Evolutionary conservation across 2,329 filamentous ascomycete genomes (phyloP).

Genomic region (Ceratocystiopsis minuta): DNA sequence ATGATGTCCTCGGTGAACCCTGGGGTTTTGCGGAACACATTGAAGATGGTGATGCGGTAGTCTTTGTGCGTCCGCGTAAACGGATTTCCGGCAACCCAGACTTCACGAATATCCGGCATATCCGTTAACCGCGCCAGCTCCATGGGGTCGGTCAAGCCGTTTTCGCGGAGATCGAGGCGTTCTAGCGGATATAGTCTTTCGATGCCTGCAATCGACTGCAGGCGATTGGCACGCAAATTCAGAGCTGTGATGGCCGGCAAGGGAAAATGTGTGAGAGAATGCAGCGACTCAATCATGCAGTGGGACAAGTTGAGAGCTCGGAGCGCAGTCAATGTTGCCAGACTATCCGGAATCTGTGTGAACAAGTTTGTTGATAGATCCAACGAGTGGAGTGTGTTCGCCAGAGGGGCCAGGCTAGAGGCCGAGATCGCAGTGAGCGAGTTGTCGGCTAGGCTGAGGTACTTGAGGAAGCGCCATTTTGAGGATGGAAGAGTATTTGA

Average conservation of each 20-base stretch:
- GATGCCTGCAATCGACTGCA: constrained; percentile 73
- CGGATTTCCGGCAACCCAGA: constrained; percentile 84
- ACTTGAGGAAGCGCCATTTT: constrained; percentile 90
- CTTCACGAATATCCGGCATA: constrained; percentile 78
- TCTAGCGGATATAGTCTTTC: constrained; percentile 80
- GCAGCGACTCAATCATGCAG: constrained; percentile 92
- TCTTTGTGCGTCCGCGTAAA: constrained; percentile 74
- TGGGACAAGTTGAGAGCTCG: constrained; percentile 84
- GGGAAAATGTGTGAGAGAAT: constrained; percentile 69
- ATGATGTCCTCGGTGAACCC: constrained; percentile 82
- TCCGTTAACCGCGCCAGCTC: constrained; percentile 79
- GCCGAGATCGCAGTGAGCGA: constrained; percentile 64
- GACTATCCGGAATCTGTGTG: constrained; percentile 79
- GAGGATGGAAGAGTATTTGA: constrained; percentile 47
- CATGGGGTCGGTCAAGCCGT: constrained; percentile 73
- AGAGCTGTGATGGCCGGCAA: constrained; percentile 85
- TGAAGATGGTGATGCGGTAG: constrained; percentile 85
- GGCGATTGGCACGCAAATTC: constrained; percentile 75
- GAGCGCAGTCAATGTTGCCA: constrained; percentile 72
- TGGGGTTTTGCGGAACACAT: constrained; percentile 76
- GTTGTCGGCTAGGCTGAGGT: constrained; percentile 85
- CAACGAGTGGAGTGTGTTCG: constrained; percentile 76
- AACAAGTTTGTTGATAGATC: constrained; percentile 89
- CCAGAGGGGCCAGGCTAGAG: constrained; percentile 60
- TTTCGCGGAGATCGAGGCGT: constrained; percentile 78